Percentiles rank a stretch among this genome's conserved stretches.
Evolutionary conservation across 139 green algal genomes (phyloP).

Genomic region (Chlamydomonas sp.): DNA sequence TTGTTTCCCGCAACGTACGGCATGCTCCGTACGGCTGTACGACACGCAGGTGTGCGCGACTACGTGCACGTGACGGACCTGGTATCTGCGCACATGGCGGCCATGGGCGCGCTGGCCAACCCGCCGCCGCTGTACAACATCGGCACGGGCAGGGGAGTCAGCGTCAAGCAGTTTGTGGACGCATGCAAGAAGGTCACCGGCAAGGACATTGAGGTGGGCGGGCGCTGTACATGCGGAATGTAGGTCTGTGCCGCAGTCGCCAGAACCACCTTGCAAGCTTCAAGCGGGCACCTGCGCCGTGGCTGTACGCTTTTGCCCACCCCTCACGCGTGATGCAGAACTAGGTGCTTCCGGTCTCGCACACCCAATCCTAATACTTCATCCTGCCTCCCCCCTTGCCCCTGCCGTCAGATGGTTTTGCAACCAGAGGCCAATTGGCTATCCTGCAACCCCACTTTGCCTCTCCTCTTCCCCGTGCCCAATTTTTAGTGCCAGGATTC

Average conservation of each 20-base stretch:
- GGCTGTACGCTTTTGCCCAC: background rate
- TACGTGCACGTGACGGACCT: constrained; percentile 87
- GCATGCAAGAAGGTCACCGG: constrained; percentile 58
- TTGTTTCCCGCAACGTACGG: no score
- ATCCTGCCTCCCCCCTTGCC: no score
- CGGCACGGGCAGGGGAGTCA: constrained; percentile 70
- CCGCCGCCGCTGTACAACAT: constrained; percentile 78
- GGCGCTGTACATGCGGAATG: background rate
- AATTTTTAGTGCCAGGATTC: background rate
- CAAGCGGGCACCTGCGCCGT: background rate
- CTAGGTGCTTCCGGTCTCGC: no score
- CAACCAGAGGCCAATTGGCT: no score
- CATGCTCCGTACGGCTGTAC: no score
- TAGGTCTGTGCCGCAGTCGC: background rate
- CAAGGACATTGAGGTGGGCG: constrained; percentile 46
- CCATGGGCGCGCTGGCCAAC: constrained; percentile 52
- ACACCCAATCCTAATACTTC: no score
- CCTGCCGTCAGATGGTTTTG: no score
- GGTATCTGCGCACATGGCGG: constrained; percentile 69
- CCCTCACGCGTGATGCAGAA: no score
- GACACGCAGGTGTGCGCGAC: constrained; percentile 60
- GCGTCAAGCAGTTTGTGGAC: constrained; percentile 62
- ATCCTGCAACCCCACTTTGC: no score
- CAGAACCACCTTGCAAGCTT: no score
- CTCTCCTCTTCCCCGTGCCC: background rate